Conservation (phyloP, 148 eudicot genomes). For the Rhododendron molle region DNA sequence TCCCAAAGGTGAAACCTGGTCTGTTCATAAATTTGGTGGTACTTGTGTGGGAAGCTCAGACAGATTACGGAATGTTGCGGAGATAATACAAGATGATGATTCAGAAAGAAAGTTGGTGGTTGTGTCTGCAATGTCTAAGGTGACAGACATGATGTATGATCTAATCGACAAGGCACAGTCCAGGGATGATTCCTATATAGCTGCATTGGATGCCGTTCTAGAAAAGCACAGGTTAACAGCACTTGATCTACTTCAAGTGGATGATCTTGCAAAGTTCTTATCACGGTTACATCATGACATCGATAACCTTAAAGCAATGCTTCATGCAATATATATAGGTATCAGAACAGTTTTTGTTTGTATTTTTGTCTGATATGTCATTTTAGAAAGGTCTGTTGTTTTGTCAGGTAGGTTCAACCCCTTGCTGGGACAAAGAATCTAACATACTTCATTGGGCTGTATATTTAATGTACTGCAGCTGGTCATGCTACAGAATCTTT, state of each 20-base stretch:
- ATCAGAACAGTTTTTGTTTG: not conserved
- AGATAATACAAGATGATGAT: constrained; percentile 59
- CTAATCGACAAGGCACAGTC: constrained; percentile 72
- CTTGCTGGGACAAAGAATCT: not conserved
- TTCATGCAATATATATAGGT: constrained; percentile 94
- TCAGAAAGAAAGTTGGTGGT: constrained; percentile 86
- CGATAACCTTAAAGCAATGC: constrained; percentile 88
- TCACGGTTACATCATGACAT: constrained; percentile 69
- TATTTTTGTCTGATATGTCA: not conserved
- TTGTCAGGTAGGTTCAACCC: not conserved
- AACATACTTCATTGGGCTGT: not conserved
- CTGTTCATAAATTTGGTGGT: constrained; percentile 98
- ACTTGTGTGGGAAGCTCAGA: constrained; percentile 92
- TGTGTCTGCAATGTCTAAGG: constrained; percentile 99
- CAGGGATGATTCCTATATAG: constrained; percentile 62
- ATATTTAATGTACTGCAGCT: constrained; percentile 46
- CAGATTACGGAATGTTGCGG: constrained; percentile 79
- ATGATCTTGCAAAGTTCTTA: constrained; percentile 63
- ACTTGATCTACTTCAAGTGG: constrained; percentile 65
- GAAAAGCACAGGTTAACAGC: constrained; percentile 88
- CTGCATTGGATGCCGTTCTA: constrained; percentile 72
- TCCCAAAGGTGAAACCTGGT: constrained; percentile 80
- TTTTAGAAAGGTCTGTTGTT: not conserved
- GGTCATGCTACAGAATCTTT: constrained; percentile 97
- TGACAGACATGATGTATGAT: constrained; percentile 98